Evolutionary conservation across 2,329 filamentous ascomycete genomes (phyloP), one percentile per base, ranked within the genome.

Genomic region (Didymellaceae sp.): DNA sequence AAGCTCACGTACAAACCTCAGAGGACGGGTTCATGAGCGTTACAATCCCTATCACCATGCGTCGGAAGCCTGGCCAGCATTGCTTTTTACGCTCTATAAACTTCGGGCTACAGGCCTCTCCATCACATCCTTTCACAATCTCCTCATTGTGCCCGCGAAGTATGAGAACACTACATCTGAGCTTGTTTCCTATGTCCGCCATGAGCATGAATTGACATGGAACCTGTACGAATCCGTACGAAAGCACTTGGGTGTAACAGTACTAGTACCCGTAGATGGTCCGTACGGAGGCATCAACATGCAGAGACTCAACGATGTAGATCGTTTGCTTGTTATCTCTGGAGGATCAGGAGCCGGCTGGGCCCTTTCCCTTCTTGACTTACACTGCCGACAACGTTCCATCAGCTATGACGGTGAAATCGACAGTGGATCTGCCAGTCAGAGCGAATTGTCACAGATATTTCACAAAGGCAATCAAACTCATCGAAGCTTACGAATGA

Each of bases 311-410:
- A 62, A 77, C 11, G 57, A 65, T 0, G 65, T 66, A 0, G 76
- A 82, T 38, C 68, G 67, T 6, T 64, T 71, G 0, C 62, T 86
- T 0, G 65, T 85, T 13, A 66, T 85, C 4, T 78, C 79, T 0
- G 82, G 84, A 8, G 83, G 84, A 0, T 80, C 83, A 0, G 83
- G 83, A 1, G 80, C 78, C 2, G 81, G 81, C 0, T 82, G 80
- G 65, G 75, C 77, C 1, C 61, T 86, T 0, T 74, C 77, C 0
- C 67, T 84, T 5, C 67, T 82, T 7, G 77, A 80, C 58, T 40
- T 56, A 4, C 65, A 64, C 31, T 34, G 52, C 9, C 40, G 49
- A 35, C 33, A 32, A 11, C 13, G 9, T 1, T 7, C 8, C 5
- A 3, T 18, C 11, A n/a, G 13, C 8, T 14, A 7, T 16, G n/a